These are phyloP conservation scores for Brachypodium distachyon DNA, from an alignment of 202 grass and related monocot genomes.

Conservation along the genomic window DNA sequence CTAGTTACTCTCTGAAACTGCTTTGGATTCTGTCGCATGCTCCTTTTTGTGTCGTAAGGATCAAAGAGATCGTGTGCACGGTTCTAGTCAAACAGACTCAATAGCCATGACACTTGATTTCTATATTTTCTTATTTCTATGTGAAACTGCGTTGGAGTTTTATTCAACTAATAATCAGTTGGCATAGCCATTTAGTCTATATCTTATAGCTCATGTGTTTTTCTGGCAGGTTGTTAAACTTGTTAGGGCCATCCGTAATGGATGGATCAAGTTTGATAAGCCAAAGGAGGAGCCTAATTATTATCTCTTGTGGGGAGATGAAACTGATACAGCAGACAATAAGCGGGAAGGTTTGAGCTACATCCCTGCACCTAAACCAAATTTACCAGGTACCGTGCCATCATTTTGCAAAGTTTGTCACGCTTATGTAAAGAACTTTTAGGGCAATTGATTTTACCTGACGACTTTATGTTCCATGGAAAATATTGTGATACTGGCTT, in stretches of 20 bases:
- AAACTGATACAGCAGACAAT: slow-evolving; percentile 63
- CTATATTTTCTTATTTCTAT: background rate
- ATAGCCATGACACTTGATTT: background rate
- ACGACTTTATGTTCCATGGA: background rate
- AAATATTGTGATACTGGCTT: background rate
- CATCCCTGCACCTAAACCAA: slow-evolving; percentile 89
- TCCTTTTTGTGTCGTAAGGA: background rate
- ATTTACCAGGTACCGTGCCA: slow-evolving; percentile 57
- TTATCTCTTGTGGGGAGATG: slow-evolving; percentile 91
- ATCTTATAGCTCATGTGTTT: background rate
- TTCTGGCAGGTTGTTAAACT: slow-evolving; percentile 79
- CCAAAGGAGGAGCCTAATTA: slow-evolving; percentile 59
- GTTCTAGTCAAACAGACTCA: background rate
- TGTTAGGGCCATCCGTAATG: slow-evolving; percentile 90
- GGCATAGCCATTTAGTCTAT: background rate
- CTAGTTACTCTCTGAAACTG: background rate
- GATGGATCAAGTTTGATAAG: slow-evolving; percentile 88
- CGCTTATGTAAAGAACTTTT: slow-evolving; percentile 5
- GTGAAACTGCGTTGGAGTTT: background rate
- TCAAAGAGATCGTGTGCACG: background rate
- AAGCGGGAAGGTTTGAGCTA: slow-evolving; percentile 82
- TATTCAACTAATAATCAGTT: background rate
- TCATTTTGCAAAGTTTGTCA: slow-evolving; percentile 1
- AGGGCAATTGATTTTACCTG: background rate
- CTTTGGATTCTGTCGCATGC: background rate